Percentiles rank a stretch among this genome's conserved stretches.
These are phyloP conservation scores for Apocynum venetum DNA, from an alignment of 257 asterid genomes.

Conservation along the genomic window DNA sequence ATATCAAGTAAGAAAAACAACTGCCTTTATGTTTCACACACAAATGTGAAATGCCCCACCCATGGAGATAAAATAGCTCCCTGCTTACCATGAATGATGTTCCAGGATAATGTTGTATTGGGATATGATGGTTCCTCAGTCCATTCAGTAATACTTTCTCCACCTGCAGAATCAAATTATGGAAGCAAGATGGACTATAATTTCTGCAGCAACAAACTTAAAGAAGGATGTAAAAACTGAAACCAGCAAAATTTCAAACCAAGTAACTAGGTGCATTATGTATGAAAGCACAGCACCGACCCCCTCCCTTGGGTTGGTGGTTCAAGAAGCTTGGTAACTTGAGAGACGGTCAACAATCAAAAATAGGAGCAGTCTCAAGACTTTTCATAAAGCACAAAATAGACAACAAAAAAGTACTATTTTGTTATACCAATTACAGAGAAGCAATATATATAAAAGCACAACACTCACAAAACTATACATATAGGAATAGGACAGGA, in stretches of 20 bases:
- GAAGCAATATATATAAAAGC: no score
- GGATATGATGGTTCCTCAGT: conserved; percentile 17
- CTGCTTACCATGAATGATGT: conserved; percentile 17
- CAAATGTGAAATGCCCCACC: background rate
- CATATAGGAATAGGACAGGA: background rate
- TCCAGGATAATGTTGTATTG: conserved; percentile 15
- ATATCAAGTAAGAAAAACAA: conserved; percentile 3
- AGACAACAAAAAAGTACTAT: background rate
- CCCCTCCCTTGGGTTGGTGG: background rate
- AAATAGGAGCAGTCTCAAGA: background rate
- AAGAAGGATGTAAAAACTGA: background rate
- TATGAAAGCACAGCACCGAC: background rate
- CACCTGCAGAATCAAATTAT: conserved; percentile 12
- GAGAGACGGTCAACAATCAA: no score
- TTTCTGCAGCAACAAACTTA: background rate
- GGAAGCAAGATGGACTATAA: background rate
- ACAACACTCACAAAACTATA: background rate
- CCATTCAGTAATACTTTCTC: conserved; percentile 19
- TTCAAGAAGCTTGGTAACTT: background rate
- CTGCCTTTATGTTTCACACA: background rate
- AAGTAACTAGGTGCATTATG: background rate
- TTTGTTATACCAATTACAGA: background rate
- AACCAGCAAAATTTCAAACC: background rate
- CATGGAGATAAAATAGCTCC: background rate
- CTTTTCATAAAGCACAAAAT: background rate